Percentiles rank a stretch among this genome's conserved stretches.
Evolutionary conservation across 177 flowering plant species (phyloP).

Genomic region (Tripterygium wilfordii): DNA sequence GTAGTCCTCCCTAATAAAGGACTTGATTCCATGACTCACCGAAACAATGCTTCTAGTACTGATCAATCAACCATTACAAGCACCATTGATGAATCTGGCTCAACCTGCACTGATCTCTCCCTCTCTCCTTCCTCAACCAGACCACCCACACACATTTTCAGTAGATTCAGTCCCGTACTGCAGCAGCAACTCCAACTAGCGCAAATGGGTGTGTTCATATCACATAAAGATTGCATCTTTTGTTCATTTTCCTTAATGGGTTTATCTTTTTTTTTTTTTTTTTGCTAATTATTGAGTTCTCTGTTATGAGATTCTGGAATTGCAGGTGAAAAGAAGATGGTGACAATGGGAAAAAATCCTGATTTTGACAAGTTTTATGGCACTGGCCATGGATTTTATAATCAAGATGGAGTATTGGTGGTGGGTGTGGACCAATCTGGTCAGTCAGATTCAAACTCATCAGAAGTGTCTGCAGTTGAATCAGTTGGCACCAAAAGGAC

Average conservation of each 20-base stretch:
- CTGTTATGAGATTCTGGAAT: not conserved
- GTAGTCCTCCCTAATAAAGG: not conserved
- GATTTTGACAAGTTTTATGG: conserved; percentile 14
- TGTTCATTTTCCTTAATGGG: not conserved
- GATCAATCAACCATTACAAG: conserved; percentile 29
- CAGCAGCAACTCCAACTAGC: conserved; percentile 5
- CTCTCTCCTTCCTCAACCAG: conserved; percentile 25
- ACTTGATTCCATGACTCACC: not conserved
- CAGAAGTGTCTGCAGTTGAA: conserved; percentile 26
- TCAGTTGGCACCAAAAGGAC: conserved; percentile 17
- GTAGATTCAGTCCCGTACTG: conserved; percentile 15
- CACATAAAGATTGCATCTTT: too few relatives aligned
- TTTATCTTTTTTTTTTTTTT: not conserved
- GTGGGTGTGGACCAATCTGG: conserved; percentile 18
- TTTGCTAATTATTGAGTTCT: not conserved
- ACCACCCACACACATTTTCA: conserved; percentile 12
- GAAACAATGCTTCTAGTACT: conserved; percentile 30
- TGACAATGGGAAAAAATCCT: conserved; percentile 7
- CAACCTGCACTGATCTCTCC: conserved; percentile 49
- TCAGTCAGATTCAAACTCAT: conserved; percentile 36
- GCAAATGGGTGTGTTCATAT: conserved; percentile 31
- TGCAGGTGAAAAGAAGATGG: conserved; percentile 21
- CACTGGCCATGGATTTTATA: conserved; percentile 5
- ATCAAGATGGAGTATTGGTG: conserved; percentile 8
- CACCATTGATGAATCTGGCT: conserved; percentile 39